Percentiles rank a stretch among this genome's conserved stretches.
Conservation (phyloP, 768 basidiomycete species). For the Hemileccinum rubropunctum region DNA sequence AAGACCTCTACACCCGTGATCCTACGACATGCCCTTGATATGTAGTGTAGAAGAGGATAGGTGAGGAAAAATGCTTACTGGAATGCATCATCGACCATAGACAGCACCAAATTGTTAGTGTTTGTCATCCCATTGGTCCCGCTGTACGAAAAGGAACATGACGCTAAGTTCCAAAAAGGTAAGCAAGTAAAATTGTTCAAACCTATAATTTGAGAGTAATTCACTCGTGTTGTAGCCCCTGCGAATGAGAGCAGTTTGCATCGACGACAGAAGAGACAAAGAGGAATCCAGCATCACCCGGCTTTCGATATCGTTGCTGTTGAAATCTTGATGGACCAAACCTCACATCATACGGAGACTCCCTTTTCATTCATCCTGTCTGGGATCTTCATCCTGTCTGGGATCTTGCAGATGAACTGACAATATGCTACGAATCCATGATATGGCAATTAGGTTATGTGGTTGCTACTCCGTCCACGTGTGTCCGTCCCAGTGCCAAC, state of each 20-base stretch:
- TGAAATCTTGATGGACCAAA: constrained; percentile 94
- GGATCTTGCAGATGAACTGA: too few species aligned
- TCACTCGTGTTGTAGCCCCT: constrained; percentile 89
- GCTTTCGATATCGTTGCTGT: constrained; percentile 91
- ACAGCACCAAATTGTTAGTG: constrained; percentile 83
- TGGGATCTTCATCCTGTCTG: too few species aligned
- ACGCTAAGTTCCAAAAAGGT: constrained; percentile 43
- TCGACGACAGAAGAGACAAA: neutral
- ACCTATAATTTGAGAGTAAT: neutral
- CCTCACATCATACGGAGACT: too few species aligned
- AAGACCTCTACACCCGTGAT: constrained; percentile 93
- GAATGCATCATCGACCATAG: constrained; percentile 87
- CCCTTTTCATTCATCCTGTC: too few species aligned
- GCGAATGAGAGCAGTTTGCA: neutral
- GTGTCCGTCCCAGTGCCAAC: too few species aligned
- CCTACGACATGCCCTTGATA: constrained; percentile 42
- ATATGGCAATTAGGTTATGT: too few species aligned
- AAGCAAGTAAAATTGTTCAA: neutral
- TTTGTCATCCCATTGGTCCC: constrained; percentile 92
- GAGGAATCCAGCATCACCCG: constrained; percentile 44
- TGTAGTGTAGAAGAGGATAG: neutral
- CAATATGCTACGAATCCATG: too few species aligned
- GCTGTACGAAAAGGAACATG: constrained; percentile 41
- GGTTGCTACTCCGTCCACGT: too few species aligned
- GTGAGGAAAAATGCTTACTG: constrained; percentile 31